Conservation (phyloP, 371 early-diverging fungal species). For the Phascolomyces articulosus region DNA sequence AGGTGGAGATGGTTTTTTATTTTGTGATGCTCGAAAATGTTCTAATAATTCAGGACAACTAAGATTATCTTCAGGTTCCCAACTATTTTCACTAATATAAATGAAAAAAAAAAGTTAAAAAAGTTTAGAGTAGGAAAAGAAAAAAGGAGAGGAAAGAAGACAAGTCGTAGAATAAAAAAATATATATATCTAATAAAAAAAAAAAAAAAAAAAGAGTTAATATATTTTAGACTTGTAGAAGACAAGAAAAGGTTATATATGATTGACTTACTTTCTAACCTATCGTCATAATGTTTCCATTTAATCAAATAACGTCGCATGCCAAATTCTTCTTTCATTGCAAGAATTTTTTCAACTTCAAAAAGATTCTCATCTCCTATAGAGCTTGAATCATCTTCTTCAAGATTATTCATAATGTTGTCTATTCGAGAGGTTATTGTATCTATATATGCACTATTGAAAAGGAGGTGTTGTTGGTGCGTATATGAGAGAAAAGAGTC, state of each 20-base stretch:
- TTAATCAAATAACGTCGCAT: constrained; percentile 17
- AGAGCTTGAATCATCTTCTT: neutral
- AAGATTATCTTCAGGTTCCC: constrained; percentile 27
- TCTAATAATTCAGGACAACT: constrained; percentile 20
- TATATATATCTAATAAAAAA: neutral
- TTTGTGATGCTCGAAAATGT: neutral
- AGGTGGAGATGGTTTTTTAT: neutral
- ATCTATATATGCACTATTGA: too few relatives aligned
- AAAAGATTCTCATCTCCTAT: constrained; percentile 10
- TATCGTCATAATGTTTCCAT: constrained; percentile 26
- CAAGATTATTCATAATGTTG: constrained; percentile 36
- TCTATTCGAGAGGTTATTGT: too few relatives aligned
- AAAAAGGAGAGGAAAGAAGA: neutral
- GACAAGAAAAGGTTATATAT: neutral
- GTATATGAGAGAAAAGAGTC: too few relatives aligned
- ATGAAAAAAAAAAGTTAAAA: neutral
- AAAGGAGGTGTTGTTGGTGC: too few relatives aligned
- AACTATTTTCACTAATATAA: constrained; percentile 19
- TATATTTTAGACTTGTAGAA: too few relatives aligned
- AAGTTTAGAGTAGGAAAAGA: neutral
- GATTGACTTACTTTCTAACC: constrained; percentile 13
- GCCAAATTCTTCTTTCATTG: neutral
- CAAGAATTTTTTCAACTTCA: constrained; percentile 19
- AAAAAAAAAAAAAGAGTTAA: neutral
- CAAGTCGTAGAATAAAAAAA: neutral